Conservation (phyloP, 2,329 filamentous ascomycete species). For the Penicillium sp. region DNA sequence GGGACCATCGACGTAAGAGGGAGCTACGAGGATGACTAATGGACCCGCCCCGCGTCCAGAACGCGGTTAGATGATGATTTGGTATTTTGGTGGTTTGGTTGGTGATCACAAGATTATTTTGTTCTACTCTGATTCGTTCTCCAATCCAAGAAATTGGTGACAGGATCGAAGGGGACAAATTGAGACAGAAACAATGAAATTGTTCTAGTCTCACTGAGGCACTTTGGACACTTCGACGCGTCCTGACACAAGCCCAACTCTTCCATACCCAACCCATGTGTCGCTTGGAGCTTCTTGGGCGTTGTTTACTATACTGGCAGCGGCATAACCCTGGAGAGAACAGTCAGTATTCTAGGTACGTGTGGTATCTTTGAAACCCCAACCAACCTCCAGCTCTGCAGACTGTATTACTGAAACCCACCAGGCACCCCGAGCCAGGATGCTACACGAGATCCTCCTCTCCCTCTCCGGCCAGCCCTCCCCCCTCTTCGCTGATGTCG, state of each 20-base stretch:
- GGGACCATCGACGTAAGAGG: slow-evolving; percentile 29
- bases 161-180: background rate
- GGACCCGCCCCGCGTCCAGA: background rate
- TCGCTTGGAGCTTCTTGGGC: slow-evolving; percentile 47
- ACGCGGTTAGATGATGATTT: slow-evolving; percentile 1
- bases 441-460: slow-evolving; percentile 98
- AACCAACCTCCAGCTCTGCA: background rate
- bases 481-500: slow-evolving; percentile 66
- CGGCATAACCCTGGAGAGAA: slow-evolving; percentile 28
- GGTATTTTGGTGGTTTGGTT: background rate
- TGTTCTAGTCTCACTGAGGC: background rate
- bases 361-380: background rate
- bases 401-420: background rate
- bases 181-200: background rate
- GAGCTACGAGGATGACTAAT: slow-evolving; percentile 21
- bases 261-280: slow-evolving; percentile 38
- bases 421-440: slow-evolving; percentile 45
- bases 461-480: slow-evolving; percentile 93
- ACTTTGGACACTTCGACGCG: background rate
- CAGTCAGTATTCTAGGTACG: slow-evolving; percentile 28
- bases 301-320: slow-evolving; percentile 45
- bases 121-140: background rate
- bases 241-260: background rate
- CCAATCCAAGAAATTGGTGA: background rate
- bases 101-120: background rate